Evolutionary conservation across 2,329 filamentous ascomycete genomes (phyloP).

Genomic region (Geosmithia flava): DNA sequence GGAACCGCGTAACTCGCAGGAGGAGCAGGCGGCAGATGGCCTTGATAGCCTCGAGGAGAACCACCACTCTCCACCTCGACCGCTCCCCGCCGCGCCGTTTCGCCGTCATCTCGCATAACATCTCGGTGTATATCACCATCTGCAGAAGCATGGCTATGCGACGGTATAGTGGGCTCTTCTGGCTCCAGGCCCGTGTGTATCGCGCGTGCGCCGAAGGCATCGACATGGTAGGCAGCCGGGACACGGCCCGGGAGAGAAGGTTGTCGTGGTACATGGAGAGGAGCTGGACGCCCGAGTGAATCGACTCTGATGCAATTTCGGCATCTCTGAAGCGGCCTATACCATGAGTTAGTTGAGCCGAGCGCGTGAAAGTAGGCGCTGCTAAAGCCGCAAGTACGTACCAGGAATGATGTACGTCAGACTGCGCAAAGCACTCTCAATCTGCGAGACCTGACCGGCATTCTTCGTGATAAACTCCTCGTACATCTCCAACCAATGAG

Average conservation of each 20-base stretch:
- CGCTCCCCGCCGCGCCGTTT: conserved; percentile 73
- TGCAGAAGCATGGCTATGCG: conserved; percentile 73
- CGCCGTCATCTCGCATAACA: conserved; percentile 95
- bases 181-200: conserved; percentile 56
- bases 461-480: conserved; percentile 92
- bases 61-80: conserved; percentile 74
- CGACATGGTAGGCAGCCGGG: conserved; percentile 41
- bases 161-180: conserved; percentile 58
- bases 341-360: not conserved
- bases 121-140: conserved; percentile 86
- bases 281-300: conserved; percentile 80
- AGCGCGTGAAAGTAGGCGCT: not conserved
- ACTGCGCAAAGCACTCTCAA: conserved; percentile 85
- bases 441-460: conserved; percentile 82
- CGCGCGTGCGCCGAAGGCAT: conserved; percentile 46
- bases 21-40: conserved; percentile 72
- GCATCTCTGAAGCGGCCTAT: conserved; percentile 79
- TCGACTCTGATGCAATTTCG: conserved; percentile 85
- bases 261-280: conserved; percentile 89
- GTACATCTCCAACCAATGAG: conserved; percentile 60
- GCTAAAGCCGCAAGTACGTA: conserved; percentile 14
- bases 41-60: conserved; percentile 76
- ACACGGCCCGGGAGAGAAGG: conserved; percentile 57
- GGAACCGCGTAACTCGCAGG: conserved; percentile 68
- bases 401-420: conserved; percentile 93